phyloP scores from a whole-genome alignment of 148 eudicot genomes.

The Spergularia marina region DNA sequence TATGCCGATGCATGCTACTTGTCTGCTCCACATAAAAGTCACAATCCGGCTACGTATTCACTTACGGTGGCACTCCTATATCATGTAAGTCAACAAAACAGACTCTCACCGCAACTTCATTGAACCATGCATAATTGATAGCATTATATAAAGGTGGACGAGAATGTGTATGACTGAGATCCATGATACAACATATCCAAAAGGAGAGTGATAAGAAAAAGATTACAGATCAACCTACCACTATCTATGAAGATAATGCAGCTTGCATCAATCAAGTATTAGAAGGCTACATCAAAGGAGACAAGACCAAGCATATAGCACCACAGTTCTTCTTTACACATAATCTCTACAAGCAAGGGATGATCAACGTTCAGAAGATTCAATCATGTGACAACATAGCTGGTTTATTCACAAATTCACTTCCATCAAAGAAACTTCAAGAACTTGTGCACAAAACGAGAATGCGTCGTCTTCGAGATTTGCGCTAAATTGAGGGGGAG shows the following conservation, averaged over 20 bases:
- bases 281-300: not conserved
- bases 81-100: too few relatives aligned
- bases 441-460: too few relatives aligned
- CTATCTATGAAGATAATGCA: not conserved
- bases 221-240: too few relatives aligned
- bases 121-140: not conserved
- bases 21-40: not conserved
- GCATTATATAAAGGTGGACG: not conserved
- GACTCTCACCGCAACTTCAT: not conserved
- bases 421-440: too few relatives aligned
- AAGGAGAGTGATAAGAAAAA: not conserved
- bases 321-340: not conserved
- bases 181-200: not conserved
- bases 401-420: too few relatives aligned
- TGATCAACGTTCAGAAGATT: too few relatives aligned
- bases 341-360: too few relatives aligned
- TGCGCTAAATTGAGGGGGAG: too few relatives aligned
- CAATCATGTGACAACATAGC: too few relatives aligned
- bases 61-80: too few relatives aligned
- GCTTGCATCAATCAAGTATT: not conserved
- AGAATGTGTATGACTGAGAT: not conserved
- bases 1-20: not conserved
- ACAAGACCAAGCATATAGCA: not conserved
- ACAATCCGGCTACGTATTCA: not conserved
- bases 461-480: too few relatives aligned